Evolutionary conservation across 495 filamentous ascomycete genomes (phyloP), one percentile per base, ranked within the genome.

Genomic region (Usnea hakonensis): DNA sequence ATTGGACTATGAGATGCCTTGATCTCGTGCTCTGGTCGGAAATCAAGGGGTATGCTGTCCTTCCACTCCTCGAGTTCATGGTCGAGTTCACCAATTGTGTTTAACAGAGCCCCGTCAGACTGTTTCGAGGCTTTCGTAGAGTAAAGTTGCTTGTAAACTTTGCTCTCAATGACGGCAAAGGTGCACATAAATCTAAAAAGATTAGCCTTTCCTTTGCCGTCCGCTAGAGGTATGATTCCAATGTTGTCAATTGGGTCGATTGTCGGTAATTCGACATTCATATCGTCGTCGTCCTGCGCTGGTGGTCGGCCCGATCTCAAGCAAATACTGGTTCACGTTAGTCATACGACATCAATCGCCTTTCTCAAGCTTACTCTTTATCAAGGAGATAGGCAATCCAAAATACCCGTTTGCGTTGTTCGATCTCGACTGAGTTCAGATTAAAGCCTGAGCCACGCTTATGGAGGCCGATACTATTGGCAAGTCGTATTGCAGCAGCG

Each of bases 311-410:
- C 94, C 21, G 91, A 94, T 36, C 94, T 85, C 35, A 98, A 83
- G 72, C 92, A 96, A 63, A 97, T 84, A 69, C 83, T 85, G 57
- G 19, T 28, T 1, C 44, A n/a, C 64, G 68, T 73, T 55, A 74
- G 67, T 19, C 35, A 26, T 23, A 21, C 19, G 0, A 33, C 16
- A 7, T 16, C 17, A 23, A 48, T 16, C 8, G n/a, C 5, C 23
- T 13, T 1, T 35, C 16, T 26, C 14, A 16, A 23, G 73, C 78
- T 62, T 73, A 85, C 82, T 97, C 94, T 77, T 95, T 96, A 70
- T 98, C 94, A 33, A 97, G 76, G 76, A 95, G 85, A 70, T 98
- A 98, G 16, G 89, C 91, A 68, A 98, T 96, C 94, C 94, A 98
- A 68, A 97, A 98, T 3, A 97, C 94, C 65, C 94, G 79, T 76